Conservation (phyloP, 345 rosid species). For the Hypericum perforatum region DNA sequence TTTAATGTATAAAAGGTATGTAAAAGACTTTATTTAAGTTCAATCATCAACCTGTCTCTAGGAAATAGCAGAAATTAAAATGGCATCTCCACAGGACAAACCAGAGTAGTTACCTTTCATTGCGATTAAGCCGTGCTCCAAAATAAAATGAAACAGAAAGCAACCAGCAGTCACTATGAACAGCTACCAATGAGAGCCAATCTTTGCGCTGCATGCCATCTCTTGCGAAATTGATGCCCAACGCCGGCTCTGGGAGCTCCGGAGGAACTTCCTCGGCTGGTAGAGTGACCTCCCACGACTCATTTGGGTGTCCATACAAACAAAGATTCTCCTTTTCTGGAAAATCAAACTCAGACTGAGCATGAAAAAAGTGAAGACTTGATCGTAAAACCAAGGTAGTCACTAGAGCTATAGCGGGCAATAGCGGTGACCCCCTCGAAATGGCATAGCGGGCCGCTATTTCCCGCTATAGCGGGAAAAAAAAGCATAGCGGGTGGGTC, state of each 20-base stretch:
- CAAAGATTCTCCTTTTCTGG: conserved; percentile 94
- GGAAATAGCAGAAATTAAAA: too few species aligned
- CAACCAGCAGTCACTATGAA: conserved; percentile 97
- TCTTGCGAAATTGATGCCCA: conserved; percentile 91
- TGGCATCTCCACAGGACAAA: neutral
- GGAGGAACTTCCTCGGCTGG: conserved; percentile 99
- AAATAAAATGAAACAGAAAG: conserved; percentile 92
- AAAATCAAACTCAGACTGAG: conserved; percentile 1
- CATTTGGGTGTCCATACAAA: conserved; percentile 83
- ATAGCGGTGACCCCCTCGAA: too few species aligned
- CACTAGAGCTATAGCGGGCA: too few species aligned
- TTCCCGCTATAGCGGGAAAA: too few species aligned
- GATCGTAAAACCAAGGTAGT: too few species aligned
- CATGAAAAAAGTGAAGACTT: too few species aligned
- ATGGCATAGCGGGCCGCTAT: too few species aligned
- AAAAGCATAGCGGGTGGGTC: too few species aligned
- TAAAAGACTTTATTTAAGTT: too few species aligned
- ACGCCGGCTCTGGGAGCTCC: conserved; percentile 94
- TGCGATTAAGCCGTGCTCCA: conserved; percentile 88
- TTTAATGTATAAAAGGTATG: too few species aligned
- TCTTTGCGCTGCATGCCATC: conserved; percentile 96
- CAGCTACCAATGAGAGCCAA: conserved; percentile 88
- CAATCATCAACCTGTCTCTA: too few species aligned
- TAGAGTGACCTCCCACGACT: conserved; percentile 84
- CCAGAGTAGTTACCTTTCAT: conserved; percentile 50